Evolutionary conservation across 306 rosid genomes (phyloP), one percentile per base, ranked within the genome.

Genomic region (Prunus armeniaca): DNA sequence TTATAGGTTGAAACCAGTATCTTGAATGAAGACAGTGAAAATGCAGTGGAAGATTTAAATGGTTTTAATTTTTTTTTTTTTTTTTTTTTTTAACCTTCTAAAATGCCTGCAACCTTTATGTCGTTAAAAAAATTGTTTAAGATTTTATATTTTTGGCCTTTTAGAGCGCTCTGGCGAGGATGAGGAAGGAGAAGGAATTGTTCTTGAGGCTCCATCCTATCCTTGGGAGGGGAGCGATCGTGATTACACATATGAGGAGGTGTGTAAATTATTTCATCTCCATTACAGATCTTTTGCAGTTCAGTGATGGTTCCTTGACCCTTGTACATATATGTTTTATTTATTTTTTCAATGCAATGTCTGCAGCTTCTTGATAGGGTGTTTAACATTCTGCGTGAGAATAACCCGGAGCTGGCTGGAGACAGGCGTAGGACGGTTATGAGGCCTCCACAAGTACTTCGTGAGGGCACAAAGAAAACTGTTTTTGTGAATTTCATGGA

Each of bases 381-480:
- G 79, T 91, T 91, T 61, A 89, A 94, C 83, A 94, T 94, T 78
- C 94, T 94, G 49, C 86, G 98, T 4, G 98, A 91, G 85, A 87
- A 94, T 77, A 94, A 94, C 81, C 98, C 98, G 1, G 98, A 94
- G 76, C 94, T 94, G 76, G 96, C 98, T 41, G 97, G 98, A 54
- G 96, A 90, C 55, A 83, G 95, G 76, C 90, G 93, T 46, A 86
- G 98, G 77, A 91, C 97, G 51, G 98, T 94, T 67, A 91, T 94
- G 94, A 90, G 98, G 89, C 98, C 98, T 80, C 98, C 97, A 27
- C 96, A 94, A 88, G 98, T 94, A 81, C 97, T 94, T 78, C 97
- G 98, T 78, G 98, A 94, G 76, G 98, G 98, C 87, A 91, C 98
- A 47, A 93, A 93, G 90, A 93, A 93, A 86, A 93, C 98, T 14